Conservation (phyloP, 1,284 basidiomycete genomes). For the Xerocomus minutiporus region DNA sequence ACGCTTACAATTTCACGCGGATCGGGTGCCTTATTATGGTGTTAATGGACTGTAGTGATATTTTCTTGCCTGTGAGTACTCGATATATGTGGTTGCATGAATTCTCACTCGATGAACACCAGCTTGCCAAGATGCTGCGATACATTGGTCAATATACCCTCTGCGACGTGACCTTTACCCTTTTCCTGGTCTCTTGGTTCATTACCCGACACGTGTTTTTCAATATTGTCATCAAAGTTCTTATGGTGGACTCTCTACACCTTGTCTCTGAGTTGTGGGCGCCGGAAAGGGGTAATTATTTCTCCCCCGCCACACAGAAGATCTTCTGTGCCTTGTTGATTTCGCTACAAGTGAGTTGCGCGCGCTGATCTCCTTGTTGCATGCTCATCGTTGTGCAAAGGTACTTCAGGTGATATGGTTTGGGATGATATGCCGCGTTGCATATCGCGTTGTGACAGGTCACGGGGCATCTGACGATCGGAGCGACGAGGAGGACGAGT, state of each 20-base stretch:
- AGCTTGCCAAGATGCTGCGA: conserved; percentile 92
- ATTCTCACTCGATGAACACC: conserved; percentile 3
- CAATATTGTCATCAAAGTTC: conserved; percentile 61
- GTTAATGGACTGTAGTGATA: conserved; percentile 92
- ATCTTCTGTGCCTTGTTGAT: conserved; percentile 57
- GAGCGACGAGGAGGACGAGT: conserved; percentile 77
- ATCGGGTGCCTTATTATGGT: conserved; percentile 86
- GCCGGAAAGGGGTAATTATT: conserved; percentile 54
- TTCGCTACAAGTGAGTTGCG: conserved; percentile 53
- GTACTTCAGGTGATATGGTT: conserved; percentile 82
- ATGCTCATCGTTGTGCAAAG: conserved; percentile 34
- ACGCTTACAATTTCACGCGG: conserved; percentile 80
- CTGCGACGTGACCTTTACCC: conserved; percentile 75
- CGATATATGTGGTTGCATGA: not conserved
- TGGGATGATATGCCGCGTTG: conserved; percentile 77
- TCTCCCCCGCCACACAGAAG: conserved; percentile 43
- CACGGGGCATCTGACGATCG: conserved; percentile 79
- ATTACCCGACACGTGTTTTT: conserved; percentile 82
- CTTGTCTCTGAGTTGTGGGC: conserved; percentile 56
- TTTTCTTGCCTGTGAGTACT: conserved; percentile 80
- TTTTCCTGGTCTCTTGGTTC: conserved; percentile 88
- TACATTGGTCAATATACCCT: conserved; percentile 69
- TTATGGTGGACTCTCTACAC: conserved; percentile 46
- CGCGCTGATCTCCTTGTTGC: conserved; percentile 8
- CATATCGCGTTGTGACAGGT: conserved; percentile 75